These are phyloP conservation scores for Gamarada debralockiae DNA, from an alignment of 495 filamentous ascomycete species.

Conservation along the genomic window DNA sequence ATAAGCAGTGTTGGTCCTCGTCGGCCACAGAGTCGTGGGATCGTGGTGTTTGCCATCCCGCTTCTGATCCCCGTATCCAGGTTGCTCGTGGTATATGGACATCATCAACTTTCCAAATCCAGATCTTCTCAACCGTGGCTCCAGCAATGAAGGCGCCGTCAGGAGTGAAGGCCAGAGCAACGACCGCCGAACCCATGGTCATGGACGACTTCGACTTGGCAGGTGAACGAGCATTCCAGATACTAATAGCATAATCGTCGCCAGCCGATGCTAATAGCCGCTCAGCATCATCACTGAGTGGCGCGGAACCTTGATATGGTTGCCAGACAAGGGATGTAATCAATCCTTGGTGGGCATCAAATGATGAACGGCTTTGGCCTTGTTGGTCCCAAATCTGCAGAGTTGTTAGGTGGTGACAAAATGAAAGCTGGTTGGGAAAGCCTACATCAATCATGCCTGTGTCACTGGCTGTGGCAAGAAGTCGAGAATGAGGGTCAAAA, in stretches of 20 bases:
- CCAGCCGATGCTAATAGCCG: slow-evolving; percentile 48
- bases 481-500: slow-evolving; percentile 40
- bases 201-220: slow-evolving; percentile 54
- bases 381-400: slow-evolving; percentile 46
- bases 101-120: slow-evolving; percentile 71
- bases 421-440: background rate
- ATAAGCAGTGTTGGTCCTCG: slow-evolving; percentile 51
- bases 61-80: slow-evolving; percentile 49
- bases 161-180: slow-evolving; percentile 64
- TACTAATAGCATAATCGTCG: slow-evolving; percentile 60
- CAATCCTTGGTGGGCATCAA: slow-evolving; percentile 44
- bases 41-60: slow-evolving; percentile 46
- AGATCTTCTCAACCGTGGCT: slow-evolving; percentile 57
- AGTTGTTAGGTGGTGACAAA: slow-evolving; percentile 14
- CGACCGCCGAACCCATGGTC: slow-evolving; percentile 53
- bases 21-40: slow-evolving; percentile 43
- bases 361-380: slow-evolving; percentile 38
- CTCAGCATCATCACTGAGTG: slow-evolving; percentile 34
- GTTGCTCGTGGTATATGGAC: slow-evolving; percentile 59
- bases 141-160: slow-evolving; percentile 69
- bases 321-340: slow-evolving; percentile 50
- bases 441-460: slow-evolving; percentile 50
- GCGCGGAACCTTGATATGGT: slow-evolving; percentile 34
- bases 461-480: slow-evolving; percentile 46
- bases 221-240: slow-evolving; percentile 62